Conservation (phyloP, 495 filamentous ascomycete genomes). For the Elasticomyces elasticus region DNA sequence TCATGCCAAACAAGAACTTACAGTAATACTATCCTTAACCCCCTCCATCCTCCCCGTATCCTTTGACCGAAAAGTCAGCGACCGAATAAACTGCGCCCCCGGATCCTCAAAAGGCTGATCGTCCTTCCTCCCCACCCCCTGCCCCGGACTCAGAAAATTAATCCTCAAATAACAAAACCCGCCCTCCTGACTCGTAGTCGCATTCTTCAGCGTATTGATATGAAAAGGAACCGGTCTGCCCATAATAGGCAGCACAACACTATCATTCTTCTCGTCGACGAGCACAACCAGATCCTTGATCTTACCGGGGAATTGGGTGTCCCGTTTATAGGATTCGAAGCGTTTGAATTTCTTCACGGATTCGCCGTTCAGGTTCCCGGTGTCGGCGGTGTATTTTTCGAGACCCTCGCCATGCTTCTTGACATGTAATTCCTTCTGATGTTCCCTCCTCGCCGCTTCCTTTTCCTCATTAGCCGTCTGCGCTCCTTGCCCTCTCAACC, state of each 20-base stretch:
- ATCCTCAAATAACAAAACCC: slow-evolving; percentile 89
- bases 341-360: slow-evolving; percentile 94
- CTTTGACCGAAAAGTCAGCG: slow-evolving; percentile 84
- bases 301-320: slow-evolving; percentile 80
- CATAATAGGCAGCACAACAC: slow-evolving; percentile 91
- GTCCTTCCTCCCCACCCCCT: slow-evolving; percentile 95
- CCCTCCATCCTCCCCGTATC: slow-evolving; percentile 79
- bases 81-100: slow-evolving; percentile 87
- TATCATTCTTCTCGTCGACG: slow-evolving; percentile 81
- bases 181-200: slow-evolving; percentile 49
- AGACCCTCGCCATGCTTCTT: slow-evolving; percentile 87
- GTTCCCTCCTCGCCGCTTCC: slow-evolving; percentile 75
- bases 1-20: too few relatives aligned
- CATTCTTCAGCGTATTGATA: slow-evolving; percentile 96
- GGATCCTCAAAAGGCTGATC: slow-evolving; percentile 98
- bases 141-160: slow-evolving; percentile 94
- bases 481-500: slow-evolving; percentile 80
- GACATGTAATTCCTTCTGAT: slow-evolving; percentile 79
- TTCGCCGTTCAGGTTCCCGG: slow-evolving; percentile 76
- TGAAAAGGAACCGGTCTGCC: slow-evolving; percentile 96
- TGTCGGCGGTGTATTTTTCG: slow-evolving; percentile 67
- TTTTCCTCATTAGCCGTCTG: slow-evolving; percentile 81
- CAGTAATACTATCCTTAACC: slow-evolving; percentile 79
- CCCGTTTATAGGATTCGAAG: slow-evolving; percentile 97
- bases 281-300: slow-evolving; percentile 78